Evolutionary conservation across 148 eudicot genomes (phyloP), one percentile per base, ranked within the genome.

Genomic region (Silene uniflora): DNA sequence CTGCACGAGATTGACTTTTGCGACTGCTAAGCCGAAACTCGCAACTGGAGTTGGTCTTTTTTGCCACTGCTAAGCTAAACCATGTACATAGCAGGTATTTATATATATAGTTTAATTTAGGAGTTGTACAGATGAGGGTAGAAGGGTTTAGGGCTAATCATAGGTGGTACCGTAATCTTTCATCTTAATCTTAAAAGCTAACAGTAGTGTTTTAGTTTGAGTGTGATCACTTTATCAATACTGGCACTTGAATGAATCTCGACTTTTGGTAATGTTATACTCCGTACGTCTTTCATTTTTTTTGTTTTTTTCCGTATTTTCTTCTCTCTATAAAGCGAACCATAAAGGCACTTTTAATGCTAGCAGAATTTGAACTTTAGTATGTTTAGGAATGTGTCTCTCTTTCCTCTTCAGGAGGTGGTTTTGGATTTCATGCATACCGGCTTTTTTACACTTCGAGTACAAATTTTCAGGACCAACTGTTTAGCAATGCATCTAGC

Each of bases 101-200:
- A 61, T 74, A 55, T 69, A 73, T 62, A 9, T 52, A 73, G 73
- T 67, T 65, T 55, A 61, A 35, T 46, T 75, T 80, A 75, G 72
- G 65, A 39, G 46, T 21, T 63, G 78, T 75, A 74, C 73, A 62
- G 65, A 32, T 32, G 35, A 69, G 42, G 70, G 61, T 67, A 25
- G 73, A 67, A 78, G 81, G 58, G 56, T 27, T 27, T 42, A 67
- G 72, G 17, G 61, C 22, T 29, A n/a, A 17, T 42, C 24, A 52
- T 67, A 16, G 44, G 71, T 11, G n/a, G 46, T 11, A n/a, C 49
- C 39, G 24, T 19, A 42, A 35, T 39, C n/a, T 42, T 5, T 67
- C 7, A 17, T 67, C 19, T 8, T 35, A 66, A 35, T 62, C 35
- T 32, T 32, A 66, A 66, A 66, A 7, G 47, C 47, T 29, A 35